A percentile compares a stretch with the other conserved stretches of the same genome.
These are phyloP conservation scores for Macrolepiota dolichaula DNA, from an alignment of 768 basidiomycete species.

Conservation along the genomic window DNA sequence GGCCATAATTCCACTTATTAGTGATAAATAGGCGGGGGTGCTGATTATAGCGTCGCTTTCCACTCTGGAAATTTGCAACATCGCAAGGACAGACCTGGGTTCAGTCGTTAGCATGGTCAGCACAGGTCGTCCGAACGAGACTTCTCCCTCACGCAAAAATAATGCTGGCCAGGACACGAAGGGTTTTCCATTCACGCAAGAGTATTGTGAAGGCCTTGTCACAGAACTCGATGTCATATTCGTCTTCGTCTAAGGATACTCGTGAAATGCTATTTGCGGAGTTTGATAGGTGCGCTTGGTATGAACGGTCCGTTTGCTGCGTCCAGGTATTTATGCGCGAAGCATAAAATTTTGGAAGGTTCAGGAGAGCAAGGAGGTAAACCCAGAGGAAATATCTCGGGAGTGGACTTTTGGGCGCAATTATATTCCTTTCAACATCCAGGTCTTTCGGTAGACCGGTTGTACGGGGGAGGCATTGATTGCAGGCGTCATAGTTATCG, in stretches of 20 bases:
- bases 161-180: background rate
- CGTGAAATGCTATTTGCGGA: background rate
- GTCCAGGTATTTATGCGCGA: conserved; percentile 1
- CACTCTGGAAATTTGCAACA: conserved; percentile 6
- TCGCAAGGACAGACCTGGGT: conserved; percentile 2
- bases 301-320: background rate
- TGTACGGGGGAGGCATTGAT: background rate
- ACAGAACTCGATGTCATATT: conserved; percentile 1
- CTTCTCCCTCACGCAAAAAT: conserved; percentile 1
- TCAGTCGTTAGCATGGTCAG: background rate
- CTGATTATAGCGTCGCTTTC: background rate
- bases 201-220: background rate
- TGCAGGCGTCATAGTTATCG: background rate
- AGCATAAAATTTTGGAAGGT: conserved; percentile 6
- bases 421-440: background rate
- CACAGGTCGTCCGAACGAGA: background rate
- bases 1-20: conserved; percentile 1
- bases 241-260: background rate
- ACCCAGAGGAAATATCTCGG: background rate
- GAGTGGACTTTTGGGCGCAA: background rate
- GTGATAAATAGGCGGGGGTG: background rate
- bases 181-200: conserved; percentile 2
- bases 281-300: background rate
- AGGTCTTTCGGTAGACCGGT: background rate
- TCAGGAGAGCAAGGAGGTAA: conserved; percentile 1